These are phyloP conservation scores for Penicillium soppii DNA, from an alignment of 495 filamentous ascomycete species.

Conservation along the genomic window DNA sequence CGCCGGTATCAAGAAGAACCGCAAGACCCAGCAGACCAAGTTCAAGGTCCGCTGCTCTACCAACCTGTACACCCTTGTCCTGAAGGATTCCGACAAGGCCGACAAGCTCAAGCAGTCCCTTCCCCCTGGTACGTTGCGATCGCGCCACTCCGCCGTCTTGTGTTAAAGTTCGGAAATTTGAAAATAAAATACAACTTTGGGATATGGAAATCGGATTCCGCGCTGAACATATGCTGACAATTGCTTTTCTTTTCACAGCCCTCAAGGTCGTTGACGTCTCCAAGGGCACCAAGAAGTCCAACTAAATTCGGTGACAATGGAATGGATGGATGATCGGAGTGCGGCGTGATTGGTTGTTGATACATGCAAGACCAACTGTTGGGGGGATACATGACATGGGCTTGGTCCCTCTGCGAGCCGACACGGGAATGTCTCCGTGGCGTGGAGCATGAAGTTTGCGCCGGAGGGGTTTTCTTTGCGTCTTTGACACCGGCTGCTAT, in stretches of 20 bases:
- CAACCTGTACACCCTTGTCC: constrained; percentile 93
- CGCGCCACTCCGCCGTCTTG: constrained; percentile 1
- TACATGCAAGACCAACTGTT: constrained; percentile 36
- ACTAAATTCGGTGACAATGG: constrained; percentile 37
- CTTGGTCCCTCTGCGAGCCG: constrained; percentile 38
- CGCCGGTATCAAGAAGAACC: constrained; percentile 96
- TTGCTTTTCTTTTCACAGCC: constrained; percentile 41
- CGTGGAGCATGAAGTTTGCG: constrained; percentile 6
- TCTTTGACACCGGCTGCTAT: constrained; percentile 27
- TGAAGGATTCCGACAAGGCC: constrained; percentile 98
- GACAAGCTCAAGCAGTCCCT: constrained; percentile 99
- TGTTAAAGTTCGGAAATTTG: neutral
- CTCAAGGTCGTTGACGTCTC: constrained; percentile 75
- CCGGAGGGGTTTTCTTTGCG: constrained; percentile 26
- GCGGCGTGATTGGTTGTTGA: constrained; percentile 31
- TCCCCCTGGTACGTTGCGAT: constrained; percentile 74
- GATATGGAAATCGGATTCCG: neutral
- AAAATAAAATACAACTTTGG: constrained; percentile 7
- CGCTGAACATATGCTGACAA: constrained; percentile 23
- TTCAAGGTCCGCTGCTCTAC: constrained; percentile 99
- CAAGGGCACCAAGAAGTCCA: constrained; percentile 66
- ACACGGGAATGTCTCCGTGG: constrained; percentile 28
- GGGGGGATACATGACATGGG: constrained; percentile 23
- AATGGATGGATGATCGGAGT: constrained; percentile 33
- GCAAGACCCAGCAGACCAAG: constrained; percentile 85